Evolutionary conservation across 257 asterid genomes (phyloP).

Genomic region (Phtheirospermum japonicum): DNA sequence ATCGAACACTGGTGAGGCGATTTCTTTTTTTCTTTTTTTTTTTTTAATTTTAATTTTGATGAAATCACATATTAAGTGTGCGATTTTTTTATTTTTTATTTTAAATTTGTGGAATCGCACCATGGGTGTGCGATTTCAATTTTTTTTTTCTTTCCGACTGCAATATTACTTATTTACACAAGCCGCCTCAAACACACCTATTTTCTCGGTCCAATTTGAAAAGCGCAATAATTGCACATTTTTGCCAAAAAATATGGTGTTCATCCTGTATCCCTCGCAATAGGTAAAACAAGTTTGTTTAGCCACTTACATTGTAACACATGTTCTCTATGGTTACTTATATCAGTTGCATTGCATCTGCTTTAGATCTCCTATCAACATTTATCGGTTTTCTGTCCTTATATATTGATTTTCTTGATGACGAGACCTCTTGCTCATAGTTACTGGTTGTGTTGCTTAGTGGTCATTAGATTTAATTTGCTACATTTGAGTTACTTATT

Average conservation of each 20-base stretch:
- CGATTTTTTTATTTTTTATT: no score
- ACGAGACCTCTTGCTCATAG: not conserved
- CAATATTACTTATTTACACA: no score
- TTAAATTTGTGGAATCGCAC: no score
- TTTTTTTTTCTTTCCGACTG: no score
- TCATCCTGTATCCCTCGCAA: constrained; percentile 80
- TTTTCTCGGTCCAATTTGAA: no score
- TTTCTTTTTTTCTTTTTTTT: no score
- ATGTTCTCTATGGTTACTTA: not conserved
- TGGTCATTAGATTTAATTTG: not conserved
- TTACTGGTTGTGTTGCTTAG: not conserved
- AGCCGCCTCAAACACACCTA: no score
- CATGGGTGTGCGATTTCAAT: no score
- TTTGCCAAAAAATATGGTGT: constrained; percentile 48
- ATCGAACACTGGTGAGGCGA: no score
- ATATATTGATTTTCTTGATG: not conserved
- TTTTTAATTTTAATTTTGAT: no score
- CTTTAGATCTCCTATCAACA: not conserved
- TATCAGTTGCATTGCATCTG: constrained; percentile 17
- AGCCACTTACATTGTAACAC: not conserved
- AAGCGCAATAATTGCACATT: no score
- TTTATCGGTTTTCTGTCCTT: not conserved
- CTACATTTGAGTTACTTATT: not conserved
- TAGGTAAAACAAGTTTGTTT: constrained; percentile 45
- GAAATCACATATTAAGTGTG: no score